Base-by-base conservation (phyloP, 2,329 filamentous ascomycete species). In the Metarhizium rileyi region DNA sequence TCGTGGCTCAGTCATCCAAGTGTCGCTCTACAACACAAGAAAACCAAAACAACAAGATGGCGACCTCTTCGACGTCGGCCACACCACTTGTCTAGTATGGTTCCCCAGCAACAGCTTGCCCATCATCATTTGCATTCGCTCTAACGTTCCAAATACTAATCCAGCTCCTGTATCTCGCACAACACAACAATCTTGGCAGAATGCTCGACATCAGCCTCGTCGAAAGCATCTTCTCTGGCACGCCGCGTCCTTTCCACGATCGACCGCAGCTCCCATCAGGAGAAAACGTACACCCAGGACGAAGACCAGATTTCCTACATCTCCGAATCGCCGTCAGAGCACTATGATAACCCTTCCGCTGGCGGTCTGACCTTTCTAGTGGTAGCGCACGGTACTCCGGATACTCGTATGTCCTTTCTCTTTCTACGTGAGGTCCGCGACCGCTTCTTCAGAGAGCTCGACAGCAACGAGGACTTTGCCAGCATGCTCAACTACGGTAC, bases 221-320 rank as follows among this genome's bases (percentile, higher is more conserved):
- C 85, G 40, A 83, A 88, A 58, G 87, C 88, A 50, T 90, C 89
- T 4, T 90, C 86, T 12, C 86, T 97, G 60, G 89, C 91, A 57
- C 93, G 90, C 42, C 76, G 96, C 60, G 90, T 98, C 72, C 88
- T 98, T 42, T 93, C 94, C 51, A 95, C 95, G 68, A 95, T 98
- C 74, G 77, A 78, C 50, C 93, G 98, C 72, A 71, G 75, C 55
- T 73, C 77, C 27, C 77, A 90, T 1, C 83, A 95, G 63, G 96
- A 96, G 70, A 81, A 95, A 57, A 97, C 91, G 49, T 96, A 95
- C 73, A 94, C 89, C 38, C 90, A 96, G 69, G 87, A 90, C 70
- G 76, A 84, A 52, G 84, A 94, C 67, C 89, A 93, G 75, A 93
- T 97, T 68, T 91, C 98, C 77, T 96, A 95, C 75, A 86, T 97